Evolutionary conservation across 2,329 filamentous ascomycete species (phyloP).

Genomic region (Xylariomycetidae sp.): DNA sequence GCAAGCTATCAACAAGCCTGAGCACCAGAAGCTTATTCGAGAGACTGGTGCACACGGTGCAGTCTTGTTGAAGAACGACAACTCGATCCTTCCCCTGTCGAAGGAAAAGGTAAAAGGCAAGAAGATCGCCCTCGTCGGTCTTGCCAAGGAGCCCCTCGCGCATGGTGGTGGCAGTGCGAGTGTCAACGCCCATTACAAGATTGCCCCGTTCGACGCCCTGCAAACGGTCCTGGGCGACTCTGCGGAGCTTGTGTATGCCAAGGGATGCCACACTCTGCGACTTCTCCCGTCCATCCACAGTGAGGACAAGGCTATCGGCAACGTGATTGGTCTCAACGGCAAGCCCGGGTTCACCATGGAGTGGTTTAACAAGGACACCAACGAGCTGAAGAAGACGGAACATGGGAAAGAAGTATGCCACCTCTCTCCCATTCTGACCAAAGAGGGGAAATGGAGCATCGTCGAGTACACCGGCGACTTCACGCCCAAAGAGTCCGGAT

Average conservation of each 20-base stretch:
- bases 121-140: constrained; percentile 12
- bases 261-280: constrained; percentile 12
- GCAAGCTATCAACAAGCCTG: constrained; percentile 26
- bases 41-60: constrained; percentile 51
- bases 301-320: constrained; percentile 16
- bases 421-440: constrained; percentile 18
- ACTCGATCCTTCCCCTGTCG: constrained; percentile 45
- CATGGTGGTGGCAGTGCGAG: constrained; percentile 12
- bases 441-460: constrained; percentile 22
- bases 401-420: constrained; percentile 20
- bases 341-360: constrained; percentile 27
- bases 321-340: constrained; percentile 26
- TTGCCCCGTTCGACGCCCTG: constrained; percentile 11
- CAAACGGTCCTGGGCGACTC: constrained; percentile 7
- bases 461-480: constrained; percentile 26
- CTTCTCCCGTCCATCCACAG: constrained; percentile 18
- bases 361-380: constrained; percentile 20
- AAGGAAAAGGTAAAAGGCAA: constrained; percentile 28
- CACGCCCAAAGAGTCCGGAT: constrained; percentile 22
- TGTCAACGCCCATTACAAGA: constrained; percentile 11
- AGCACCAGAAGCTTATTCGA: constrained; percentile 37
- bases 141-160: constrained; percentile 12
- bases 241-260: constrained; percentile 18
- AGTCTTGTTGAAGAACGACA: constrained; percentile 59
- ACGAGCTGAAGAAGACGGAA: constrained; percentile 18